Base-by-base conservation (phyloP, 306 rosid species). In the Lathyrus oleraceus region DNA sequence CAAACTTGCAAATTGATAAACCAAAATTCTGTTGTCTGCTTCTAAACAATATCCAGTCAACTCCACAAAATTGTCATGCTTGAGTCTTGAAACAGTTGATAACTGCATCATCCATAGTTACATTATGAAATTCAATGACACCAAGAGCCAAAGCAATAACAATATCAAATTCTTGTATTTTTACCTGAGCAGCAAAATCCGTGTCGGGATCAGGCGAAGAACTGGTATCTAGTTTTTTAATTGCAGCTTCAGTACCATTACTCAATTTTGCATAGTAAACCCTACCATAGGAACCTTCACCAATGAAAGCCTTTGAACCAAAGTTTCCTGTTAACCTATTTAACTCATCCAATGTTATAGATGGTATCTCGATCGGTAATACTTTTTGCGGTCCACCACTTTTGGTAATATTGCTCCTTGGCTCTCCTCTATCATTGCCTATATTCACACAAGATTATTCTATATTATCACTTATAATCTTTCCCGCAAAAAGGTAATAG, bases 281-380 rank as follows among this genome's bases (percentile, higher is more conserved):
- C 36, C 96, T 71, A 57, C 99, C 99, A 51, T 94, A 94, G 25
- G 99, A 94, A 72, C 99, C 99, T 87, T 94, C 99, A 2, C 99
- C 99, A 39, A 94, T 94, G 66, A 88, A 88, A 47, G 96, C 85
- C 73, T 87, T 85, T 12, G 83, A 5, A 36, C 99, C 99, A 16
- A 91, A 94, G 72, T 88, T 87, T 19, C 82, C 69, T 19, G 99
- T 94, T 45, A 80, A 68, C 72, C 95, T 86, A 72, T 87, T 85
- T 72, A 94, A 81, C 82, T 90, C 99, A 61, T 78, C 90, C 78
- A 94, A 65, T 17, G 89, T 15, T 5, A 94, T 78, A 5, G 87
- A 72, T 0, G 97, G 97, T 27, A 81, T 81, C 83, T 91, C 97
- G 67, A 91, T 91, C 4, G 99, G 92, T 60, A 94, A 78, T 5